A percentile compares a stretch with the other conserved stretches of the same genome.
These are phyloP conservation scores for Alternaria longipes DNA, from an alignment of 2,329 filamentous ascomycete species.

Conservation along the genomic window DNA sequence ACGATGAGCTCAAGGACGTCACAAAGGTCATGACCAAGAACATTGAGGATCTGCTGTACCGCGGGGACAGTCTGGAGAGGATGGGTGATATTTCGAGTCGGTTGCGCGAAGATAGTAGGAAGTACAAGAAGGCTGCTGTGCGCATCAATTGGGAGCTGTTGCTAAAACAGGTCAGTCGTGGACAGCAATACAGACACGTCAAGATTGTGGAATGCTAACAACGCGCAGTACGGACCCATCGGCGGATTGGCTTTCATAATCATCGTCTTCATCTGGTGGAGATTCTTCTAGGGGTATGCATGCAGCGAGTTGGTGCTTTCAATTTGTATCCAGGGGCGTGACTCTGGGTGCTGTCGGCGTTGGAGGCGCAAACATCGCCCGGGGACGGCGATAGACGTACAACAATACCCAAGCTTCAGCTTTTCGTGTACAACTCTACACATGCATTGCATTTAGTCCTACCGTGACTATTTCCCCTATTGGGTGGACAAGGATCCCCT, in stretches of 20 bases:
- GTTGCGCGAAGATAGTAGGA: conserved; percentile 89
- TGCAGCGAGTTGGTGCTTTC: conserved; percentile 1
- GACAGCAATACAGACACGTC: not conserved
- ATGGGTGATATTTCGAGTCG: conserved; percentile 95
- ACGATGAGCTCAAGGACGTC: conserved; percentile 96
- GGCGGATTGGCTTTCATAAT: conserved; percentile 83
- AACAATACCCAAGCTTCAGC: conserved; percentile 31
- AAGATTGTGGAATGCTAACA: conserved; percentile 23
- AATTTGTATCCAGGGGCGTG: not conserved
- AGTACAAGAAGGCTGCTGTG: conserved; percentile 91
- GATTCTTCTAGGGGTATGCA: conserved; percentile 75
- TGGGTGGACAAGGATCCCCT: not conserved
- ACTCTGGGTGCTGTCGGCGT: conserved; percentile 15
- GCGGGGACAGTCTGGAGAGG: conserved; percentile 91
- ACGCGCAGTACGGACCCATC: conserved; percentile 80
- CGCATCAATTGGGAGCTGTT: conserved; percentile 98
- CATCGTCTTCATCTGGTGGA: conserved; percentile 87
- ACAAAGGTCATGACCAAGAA: conserved; percentile 99
- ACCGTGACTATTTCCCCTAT: not conserved
- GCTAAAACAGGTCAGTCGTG: conserved; percentile 75
- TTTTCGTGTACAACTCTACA: conserved; percentile 9
- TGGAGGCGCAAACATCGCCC: conserved; percentile 12
- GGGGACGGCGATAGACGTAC: conserved; percentile 11
- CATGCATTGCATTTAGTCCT: not conserved
- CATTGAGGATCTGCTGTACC: conserved; percentile 95